Evolutionary conservation across 2,329 filamentous ascomycete species (phyloP), one percentile per base, ranked within the genome.

Genomic region (Plectosphaerella sp.): DNA sequence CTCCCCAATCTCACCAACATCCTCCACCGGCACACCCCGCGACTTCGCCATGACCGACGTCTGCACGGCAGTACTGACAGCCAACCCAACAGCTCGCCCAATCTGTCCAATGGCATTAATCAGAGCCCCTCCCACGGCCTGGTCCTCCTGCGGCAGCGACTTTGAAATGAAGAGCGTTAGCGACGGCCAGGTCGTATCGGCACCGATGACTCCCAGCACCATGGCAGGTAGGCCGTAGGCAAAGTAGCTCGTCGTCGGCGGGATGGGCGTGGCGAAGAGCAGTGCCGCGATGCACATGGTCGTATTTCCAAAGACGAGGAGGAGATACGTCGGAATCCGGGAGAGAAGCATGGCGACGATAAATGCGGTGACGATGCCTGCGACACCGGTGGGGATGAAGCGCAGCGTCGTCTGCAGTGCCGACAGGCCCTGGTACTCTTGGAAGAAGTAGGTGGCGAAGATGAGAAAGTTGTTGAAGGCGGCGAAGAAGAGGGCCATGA

Each of bases 381-480:
- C 73, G 0, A 85, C 72, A 10, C 86, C 86, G 0, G 81, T 86
- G 0, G 86, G 86, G 9, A 89, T 73, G 63, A 88, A 89, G 3
- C 84, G 82, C 9, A 89, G 64, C 12, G 84, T 87, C 0, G 86
- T 88, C 57, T 87, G 78, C n/a, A 88, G 70, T 1, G 84, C 72
- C 1, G 74, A 76, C 2, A 83, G 73, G 0, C 76, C 79, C 59
- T 86, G 83, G 62, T 80, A 88, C 57, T 85, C 78, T 65, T 89
- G 86, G 66, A 82, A 89, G 67, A 82, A 87, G 66, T 86, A 89
- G 5, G 86, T 89, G 1, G 83, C 79, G 59, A 79, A 87, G 54
- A 89, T 73, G 39, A 88, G 68, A 58, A 78, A 87, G 64, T 85
- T 84, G 68, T 86, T 88, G 69, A 89, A 89, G 2, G 76, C 73